phyloP scores from a whole-genome alignment of 2,329 filamentous ascomycete species.

The Metarhizium robertsii region DNA sequence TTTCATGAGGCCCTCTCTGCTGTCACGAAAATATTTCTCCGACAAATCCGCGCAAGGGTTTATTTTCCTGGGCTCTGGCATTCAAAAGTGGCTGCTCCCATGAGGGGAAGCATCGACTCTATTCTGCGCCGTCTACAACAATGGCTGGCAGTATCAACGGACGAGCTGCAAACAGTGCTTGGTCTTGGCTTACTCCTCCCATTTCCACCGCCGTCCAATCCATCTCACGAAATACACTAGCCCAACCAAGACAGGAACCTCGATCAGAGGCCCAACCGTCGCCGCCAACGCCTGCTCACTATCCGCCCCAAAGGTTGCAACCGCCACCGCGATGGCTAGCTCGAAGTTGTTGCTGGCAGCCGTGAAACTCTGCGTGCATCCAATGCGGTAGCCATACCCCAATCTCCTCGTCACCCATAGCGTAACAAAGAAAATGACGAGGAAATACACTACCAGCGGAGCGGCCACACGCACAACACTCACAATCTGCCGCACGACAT shows the following conservation, averaged over 20 bases:
- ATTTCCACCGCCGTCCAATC: conserved; percentile 5
- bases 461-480: conserved; percentile 74
- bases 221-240: conserved; percentile 57
- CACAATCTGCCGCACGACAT: conserved; percentile 74
- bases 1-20: background rate
- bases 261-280: conserved; percentile 77
- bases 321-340: conserved; percentile 78
- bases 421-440: conserved; percentile 63
- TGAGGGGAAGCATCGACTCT: background rate
- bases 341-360: conserved; percentile 93
- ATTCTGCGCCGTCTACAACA: background rate
- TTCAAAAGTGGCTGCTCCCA: background rate
- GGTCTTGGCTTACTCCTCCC: background rate
- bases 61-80: no score
- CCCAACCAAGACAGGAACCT: conserved; percentile 71
- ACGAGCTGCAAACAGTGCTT: background rate
- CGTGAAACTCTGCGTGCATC: conserved; percentile 74
- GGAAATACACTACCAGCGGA: conserved; percentile 74
- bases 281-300: conserved; percentile 75
- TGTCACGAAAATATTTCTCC: background rate
- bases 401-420: conserved; percentile 50
- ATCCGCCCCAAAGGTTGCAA: conserved; percentile 68
- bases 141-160: background rate
- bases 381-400: conserved; percentile 65
- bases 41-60: no score